phyloP scores from a whole-genome alignment of 768 basidiomycete species.

The Gelatoporia subvermispora region DNA sequence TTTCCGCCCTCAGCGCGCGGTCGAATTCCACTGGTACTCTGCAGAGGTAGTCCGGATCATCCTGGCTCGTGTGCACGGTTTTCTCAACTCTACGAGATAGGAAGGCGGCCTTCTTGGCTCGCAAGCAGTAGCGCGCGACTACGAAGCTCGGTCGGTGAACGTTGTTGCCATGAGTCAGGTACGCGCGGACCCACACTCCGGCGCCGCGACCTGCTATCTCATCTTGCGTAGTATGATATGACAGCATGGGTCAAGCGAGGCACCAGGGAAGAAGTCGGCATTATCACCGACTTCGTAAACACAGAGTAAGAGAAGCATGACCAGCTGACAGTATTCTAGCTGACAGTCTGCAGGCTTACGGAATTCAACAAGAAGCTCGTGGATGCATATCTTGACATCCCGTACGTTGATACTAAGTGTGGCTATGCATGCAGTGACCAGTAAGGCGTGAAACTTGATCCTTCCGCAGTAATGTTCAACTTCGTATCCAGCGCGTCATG shows the following conservation, averaged over 20 bases:
- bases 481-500: slow-evolving; percentile 62
- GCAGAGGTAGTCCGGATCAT: slow-evolving; percentile 50
- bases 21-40: slow-evolving; percentile 86
- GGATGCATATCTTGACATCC: slow-evolving; percentile 76
- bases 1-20: slow-evolving; percentile 58
- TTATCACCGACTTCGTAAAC: slow-evolving; percentile 84
- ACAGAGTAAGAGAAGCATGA: slow-evolving; percentile 8
- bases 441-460: slow-evolving; percentile 37
- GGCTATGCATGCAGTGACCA: slow-evolving; percentile 95
- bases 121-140: slow-evolving; percentile 80
- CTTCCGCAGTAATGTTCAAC: slow-evolving; percentile 20
- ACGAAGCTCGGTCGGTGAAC: slow-evolving; percentile 55
- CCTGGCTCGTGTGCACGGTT: neutral
- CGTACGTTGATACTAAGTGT: slow-evolving; percentile 84
- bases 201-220: slow-evolving; percentile 7
- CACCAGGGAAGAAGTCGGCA: slow-evolving; percentile 59
- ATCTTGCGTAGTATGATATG: slow-evolving; percentile 68
- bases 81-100: slow-evolving; percentile 29
- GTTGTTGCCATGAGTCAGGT: slow-evolving; percentile 86
- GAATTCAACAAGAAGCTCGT: slow-evolving; percentile 76
- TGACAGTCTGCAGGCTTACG: slow-evolving; percentile 54
- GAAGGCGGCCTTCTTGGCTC: slow-evolving; percentile 85
- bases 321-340: slow-evolving; percentile 1
- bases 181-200: slow-evolving; percentile 6
- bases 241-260: slow-evolving; percentile 87